Base-by-base conservation (phyloP, 225 moss, liverwort and hornwort species). In the Bryoerythrophyllum caledonicum region DNA sequence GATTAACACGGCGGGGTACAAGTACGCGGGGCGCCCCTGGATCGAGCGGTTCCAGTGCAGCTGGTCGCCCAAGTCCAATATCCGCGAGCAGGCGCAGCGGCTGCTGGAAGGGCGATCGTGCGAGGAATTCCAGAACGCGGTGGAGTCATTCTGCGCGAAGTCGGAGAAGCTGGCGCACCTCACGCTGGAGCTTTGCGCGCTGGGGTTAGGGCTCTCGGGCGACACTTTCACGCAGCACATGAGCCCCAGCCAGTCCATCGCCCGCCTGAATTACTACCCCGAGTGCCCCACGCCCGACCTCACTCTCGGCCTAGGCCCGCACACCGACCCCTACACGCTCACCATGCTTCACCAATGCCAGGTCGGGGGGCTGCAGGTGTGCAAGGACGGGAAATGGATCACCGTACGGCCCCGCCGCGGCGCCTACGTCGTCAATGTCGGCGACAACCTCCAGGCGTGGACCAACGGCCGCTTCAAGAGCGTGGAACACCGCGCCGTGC, bases 31-130 rank as follows among this genome's bases (percentile, higher is more conserved):
- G 7, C 82, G 82, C 1, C 87, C 87, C 23, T 87, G 87, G 87
- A 85, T 87, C 60, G 87, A 87, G 71, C 84, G 84, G 27, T 87
- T 85, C 64, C 84, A 82, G 71, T 87, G 80, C 68, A 82, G 82
- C 60, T 85, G 82, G 84, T 80, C 84, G 14, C 87, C 84, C 4
- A 17, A 41, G 21, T 79, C 79, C 67, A 84, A 85, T 8, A 40
- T 87, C 30, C 72, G 68, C 2, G 87, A 87, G 67, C 82, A 82
- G 15, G 87, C 87, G 8, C 79, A 80, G 64, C 74, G 70, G 3
- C 65, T 87, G 0, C 84, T 85, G 1, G 76, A 84, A 6, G 84
- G 84, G 9, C 78, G 70, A 40, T 71, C 57, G 1, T 76, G 68
- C 23, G 71, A 72, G 10, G 80, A 80, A 13, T 87, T 87, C 68